Evolutionary conservation across 1,284 basidiomycete species (phyloP).

Genomic region (Puccinia hordei): DNA sequence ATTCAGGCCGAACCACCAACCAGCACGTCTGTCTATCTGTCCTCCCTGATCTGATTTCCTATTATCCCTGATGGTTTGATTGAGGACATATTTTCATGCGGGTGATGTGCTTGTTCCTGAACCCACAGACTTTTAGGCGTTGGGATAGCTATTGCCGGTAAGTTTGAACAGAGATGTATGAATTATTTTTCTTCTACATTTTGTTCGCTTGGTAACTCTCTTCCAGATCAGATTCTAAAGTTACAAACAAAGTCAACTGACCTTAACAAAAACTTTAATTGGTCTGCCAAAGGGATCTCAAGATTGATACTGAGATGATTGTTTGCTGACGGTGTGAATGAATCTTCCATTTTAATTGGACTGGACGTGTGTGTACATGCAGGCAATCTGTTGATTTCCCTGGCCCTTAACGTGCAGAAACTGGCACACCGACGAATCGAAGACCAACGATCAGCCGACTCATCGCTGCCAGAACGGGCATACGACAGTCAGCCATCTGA

Average conservation of each 20-base stretch:
- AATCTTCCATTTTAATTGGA: too few species aligned
- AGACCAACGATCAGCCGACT: background rate
- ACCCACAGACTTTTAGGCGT: background rate
- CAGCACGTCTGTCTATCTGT: conserved; percentile 2
- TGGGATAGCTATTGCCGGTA: background rate
- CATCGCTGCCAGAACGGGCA: too few species aligned
- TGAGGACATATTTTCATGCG: background rate
- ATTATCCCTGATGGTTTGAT: background rate
- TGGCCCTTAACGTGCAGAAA: conserved; percentile 59
- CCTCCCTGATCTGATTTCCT: background rate
- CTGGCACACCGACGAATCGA: conserved; percentile 55
- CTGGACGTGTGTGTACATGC: background rate
- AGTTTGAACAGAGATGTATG: background rate
- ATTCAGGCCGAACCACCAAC: background rate
- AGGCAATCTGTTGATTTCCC: conserved; percentile 57
- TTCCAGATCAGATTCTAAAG: background rate
- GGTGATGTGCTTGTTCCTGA: background rate
- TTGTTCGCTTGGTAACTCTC: background rate
- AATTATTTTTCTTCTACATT: background rate
- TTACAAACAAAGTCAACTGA: background rate
- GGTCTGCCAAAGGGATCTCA: too few species aligned
- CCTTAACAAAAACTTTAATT: too few species aligned
- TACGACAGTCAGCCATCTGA: conserved; percentile 6
- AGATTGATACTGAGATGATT: too few species aligned
- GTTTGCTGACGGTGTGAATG: too few species aligned